phyloP scores from a whole-genome alignment of 2,329 filamentous ascomycete species.

The Trichoderma arundinaceum region DNA sequence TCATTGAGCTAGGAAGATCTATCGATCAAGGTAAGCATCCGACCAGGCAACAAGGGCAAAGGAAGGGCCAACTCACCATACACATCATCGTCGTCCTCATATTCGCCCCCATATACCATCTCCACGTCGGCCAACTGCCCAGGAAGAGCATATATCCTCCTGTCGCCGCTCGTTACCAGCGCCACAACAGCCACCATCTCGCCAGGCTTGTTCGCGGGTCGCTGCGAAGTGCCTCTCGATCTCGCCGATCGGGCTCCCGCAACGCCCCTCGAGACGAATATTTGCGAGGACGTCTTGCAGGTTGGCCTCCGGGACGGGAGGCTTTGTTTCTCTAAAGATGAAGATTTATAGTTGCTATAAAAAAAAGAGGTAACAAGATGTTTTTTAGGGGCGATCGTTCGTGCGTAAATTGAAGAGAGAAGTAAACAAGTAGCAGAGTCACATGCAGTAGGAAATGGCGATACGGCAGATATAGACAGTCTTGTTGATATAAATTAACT shows the following conservation, averaged over 20 bases:
- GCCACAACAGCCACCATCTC: conserved; percentile 34
- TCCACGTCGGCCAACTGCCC: conserved; percentile 32
- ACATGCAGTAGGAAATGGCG: conserved; percentile 12
- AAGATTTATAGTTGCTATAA: not conserved
- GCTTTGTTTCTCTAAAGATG: not conserved
- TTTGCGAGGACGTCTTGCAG: conserved; percentile 40
- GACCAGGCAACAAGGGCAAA: not conserved
- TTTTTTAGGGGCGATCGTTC: not conserved
- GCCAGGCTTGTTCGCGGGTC: conserved; percentile 9
- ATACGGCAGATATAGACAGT: not conserved
- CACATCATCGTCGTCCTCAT: conserved; percentile 4
- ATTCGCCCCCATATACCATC: conserved; percentile 24
- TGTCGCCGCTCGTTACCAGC: conserved; percentile 33
- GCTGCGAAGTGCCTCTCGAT: conserved; percentile 29
- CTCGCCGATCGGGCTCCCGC: conserved; percentile 34
- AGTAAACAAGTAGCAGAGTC: not conserved
- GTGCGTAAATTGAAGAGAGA: not conserved
- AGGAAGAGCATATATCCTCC: conserved; percentile 32
- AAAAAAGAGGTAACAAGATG: not conserved
- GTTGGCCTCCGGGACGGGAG: conserved; percentile 30
- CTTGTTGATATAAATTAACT: conserved; percentile 8
- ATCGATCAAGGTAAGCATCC: not conserved
- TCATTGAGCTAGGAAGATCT: conserved; percentile 38
- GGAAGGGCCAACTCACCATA: not conserved
- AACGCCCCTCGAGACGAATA: conserved; percentile 40